Conservation (phyloP, 2,329 filamentous ascomycete species). For the Paraconiothyrium sp. region DNA sequence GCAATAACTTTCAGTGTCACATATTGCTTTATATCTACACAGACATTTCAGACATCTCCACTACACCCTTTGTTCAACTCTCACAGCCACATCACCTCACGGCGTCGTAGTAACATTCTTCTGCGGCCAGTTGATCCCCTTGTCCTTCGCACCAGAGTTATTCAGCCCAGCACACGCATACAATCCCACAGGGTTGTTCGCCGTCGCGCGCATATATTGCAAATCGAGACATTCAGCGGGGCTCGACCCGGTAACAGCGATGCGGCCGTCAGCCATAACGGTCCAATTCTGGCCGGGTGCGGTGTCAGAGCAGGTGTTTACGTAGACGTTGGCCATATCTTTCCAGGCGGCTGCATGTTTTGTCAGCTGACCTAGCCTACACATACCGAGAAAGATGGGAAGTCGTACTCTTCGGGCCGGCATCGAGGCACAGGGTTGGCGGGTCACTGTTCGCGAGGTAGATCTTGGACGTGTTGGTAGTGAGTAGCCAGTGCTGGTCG, state of each 20-base stretch:
- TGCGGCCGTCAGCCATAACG: conserved; percentile 41
- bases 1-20: no score
- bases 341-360: conserved; percentile 36
- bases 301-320: conserved; percentile 35
- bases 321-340: conserved; percentile 41
- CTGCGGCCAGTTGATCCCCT: conserved; percentile 48
- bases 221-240: conserved; percentile 39
- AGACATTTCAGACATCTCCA: not conserved
- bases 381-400: not conserved
- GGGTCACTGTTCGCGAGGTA: conserved; percentile 34
- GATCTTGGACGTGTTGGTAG: conserved; percentile 34
- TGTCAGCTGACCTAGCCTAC: not conserved
- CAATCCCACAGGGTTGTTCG: conserved; percentile 45
- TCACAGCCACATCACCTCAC: not conserved
- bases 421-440: conserved; percentile 40
- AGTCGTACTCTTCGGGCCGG: conserved; percentile 34
- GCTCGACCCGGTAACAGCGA: conserved; percentile 30
- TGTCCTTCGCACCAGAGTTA: conserved; percentile 43
- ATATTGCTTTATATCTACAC: no score
- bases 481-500: conserved; percentile 42
- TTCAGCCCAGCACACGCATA: conserved; percentile 42
- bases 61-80: not conserved
- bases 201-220: conserved; percentile 41
- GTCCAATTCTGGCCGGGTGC: conserved; percentile 38
- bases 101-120: conserved; percentile 26